These are phyloP conservation scores for Juglanconis juglandina DNA, from an alignment of 2,329 filamentous ascomycete genomes.

Conservation along the genomic window DNA sequence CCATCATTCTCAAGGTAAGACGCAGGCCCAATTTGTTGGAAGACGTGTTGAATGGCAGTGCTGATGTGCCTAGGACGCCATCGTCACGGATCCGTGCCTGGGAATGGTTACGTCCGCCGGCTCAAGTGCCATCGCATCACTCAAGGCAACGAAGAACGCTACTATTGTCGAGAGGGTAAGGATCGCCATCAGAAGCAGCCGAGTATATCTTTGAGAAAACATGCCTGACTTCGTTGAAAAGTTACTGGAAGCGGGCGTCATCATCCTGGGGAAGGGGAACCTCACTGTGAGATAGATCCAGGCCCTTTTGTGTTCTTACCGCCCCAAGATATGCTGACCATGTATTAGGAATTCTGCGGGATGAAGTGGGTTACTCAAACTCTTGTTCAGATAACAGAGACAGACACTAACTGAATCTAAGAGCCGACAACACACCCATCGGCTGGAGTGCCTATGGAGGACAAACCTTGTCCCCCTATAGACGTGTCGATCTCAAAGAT, in stretches of 20 bases:
- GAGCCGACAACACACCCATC: conserved; percentile 31
- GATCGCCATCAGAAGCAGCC: neutral
- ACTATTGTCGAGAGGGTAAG: conserved; percentile 29
- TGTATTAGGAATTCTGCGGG: conserved; percentile 12
- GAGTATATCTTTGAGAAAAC: too few species aligned
- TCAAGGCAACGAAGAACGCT: conserved; percentile 33
- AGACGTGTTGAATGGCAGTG: too few species aligned
- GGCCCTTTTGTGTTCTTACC: too few species aligned
- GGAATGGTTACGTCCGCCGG: conserved; percentile 40
- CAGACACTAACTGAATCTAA: conserved; percentile 23
- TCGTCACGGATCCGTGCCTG: conserved; percentile 33
- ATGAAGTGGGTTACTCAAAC: conserved; percentile 26
- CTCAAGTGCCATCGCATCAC: conserved; percentile 34
- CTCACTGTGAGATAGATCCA: conserved; percentile 26
- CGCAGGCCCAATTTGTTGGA: too few species aligned
- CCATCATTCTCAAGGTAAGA: conserved; percentile 34
- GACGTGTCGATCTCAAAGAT: conserved; percentile 8
- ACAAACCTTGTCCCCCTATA: conserved; percentile 21
- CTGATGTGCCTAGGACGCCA: conserved; percentile 28
- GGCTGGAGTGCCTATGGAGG: conserved; percentile 36
- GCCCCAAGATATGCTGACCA: neutral
- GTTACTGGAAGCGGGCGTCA: conserved; percentile 34
- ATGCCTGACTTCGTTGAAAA: conserved; percentile 8
- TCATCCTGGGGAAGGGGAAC: conserved; percentile 40
- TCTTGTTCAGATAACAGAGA: conserved; percentile 8